phyloP scores from a whole-genome alignment of 345 rosid species.

The Brassica napus region DNA sequence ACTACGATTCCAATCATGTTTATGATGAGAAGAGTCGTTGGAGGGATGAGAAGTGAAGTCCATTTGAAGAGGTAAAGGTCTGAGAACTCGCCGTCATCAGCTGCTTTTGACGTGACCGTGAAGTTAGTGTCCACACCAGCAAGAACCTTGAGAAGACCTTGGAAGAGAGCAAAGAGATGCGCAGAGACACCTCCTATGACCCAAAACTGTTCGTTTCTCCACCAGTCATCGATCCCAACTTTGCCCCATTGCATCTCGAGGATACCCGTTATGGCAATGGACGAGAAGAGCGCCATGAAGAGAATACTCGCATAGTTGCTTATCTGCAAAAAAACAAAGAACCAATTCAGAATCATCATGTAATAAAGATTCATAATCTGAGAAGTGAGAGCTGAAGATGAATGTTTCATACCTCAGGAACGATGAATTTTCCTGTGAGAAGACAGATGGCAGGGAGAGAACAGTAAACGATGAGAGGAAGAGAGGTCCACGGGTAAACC shows the following conservation, averaged over 20 bases:
- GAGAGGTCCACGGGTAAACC: conserved; percentile 94
- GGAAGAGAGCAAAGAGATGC: conserved; percentile 90
- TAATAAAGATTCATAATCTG: neutral
- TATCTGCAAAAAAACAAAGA: conserved; percentile 55
- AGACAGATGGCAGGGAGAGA: conserved; percentile 97
- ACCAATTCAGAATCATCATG: neutral
- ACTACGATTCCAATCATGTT: conserved; percentile 87
- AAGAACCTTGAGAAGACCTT: conserved; percentile 92
- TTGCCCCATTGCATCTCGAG: conserved; percentile 99
- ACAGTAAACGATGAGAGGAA: conserved; percentile 91
- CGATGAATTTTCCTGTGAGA: conserved; percentile 91
- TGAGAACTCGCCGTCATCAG: conserved; percentile 90
- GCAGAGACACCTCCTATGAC: conserved; percentile 97
- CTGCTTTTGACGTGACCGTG: conserved; percentile 93
- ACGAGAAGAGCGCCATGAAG: conserved; percentile 86
- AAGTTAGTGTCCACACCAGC: conserved; percentile 94
- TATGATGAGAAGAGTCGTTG: conserved; percentile 80
- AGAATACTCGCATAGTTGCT: conserved; percentile 90
- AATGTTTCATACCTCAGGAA: conserved; percentile 75
- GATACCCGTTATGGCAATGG: conserved; percentile 90
- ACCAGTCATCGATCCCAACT: conserved; percentile 93
- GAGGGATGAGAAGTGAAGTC: conserved; percentile 90
- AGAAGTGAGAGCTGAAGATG: conserved; percentile 7
- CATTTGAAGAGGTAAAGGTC: conserved; percentile 97
- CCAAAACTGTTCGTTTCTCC: conserved; percentile 99